These are phyloP conservation scores for Verticillium albo-atrum DNA, from an alignment of 2,329 filamentous ascomycete species.

Conservation along the genomic window DNA sequence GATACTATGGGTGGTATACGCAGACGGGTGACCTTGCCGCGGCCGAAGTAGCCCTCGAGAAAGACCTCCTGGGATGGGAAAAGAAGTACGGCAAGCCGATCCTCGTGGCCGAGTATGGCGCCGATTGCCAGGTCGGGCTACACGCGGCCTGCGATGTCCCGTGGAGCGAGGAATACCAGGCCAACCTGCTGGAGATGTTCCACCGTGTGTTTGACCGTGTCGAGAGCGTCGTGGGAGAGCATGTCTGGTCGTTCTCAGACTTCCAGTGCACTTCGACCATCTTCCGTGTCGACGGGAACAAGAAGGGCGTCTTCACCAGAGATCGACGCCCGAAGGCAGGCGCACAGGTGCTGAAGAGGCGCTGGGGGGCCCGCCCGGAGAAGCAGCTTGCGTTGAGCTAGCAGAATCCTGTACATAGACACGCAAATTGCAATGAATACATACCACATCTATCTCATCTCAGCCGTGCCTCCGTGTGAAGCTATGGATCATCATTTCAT, in stretches of 20 bases:
- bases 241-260: constrained; percentile 21
- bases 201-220: constrained; percentile 23
- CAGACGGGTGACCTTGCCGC: constrained; percentile 16
- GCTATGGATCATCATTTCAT: too few relatives aligned
- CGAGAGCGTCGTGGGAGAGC: constrained; percentile 20
- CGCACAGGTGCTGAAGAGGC: constrained; percentile 9
- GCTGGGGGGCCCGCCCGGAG: constrained; percentile 6
- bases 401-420: too few relatives aligned
- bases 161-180: constrained; percentile 24
- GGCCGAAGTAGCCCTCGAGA: constrained; percentile 16
- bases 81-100: constrained; percentile 21
- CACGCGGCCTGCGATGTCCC: constrained; percentile 18
- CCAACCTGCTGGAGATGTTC: constrained; percentile 18
- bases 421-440: too few relatives aligned
- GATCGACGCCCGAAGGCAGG: constrained; percentile 16
- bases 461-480: too few relatives aligned
- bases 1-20: constrained; percentile 23
- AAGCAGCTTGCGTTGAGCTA: too few relatives aligned
- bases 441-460: too few relatives aligned
- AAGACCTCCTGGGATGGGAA: constrained; percentile 18
- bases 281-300: constrained; percentile 17
- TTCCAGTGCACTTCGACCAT: constrained; percentile 16
- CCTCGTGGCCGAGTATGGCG: constrained; percentile 23
- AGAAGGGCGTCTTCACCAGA: constrained; percentile 19
- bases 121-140: constrained; percentile 20